Conservation (phyloP, 495 filamentous ascomycete genomes). For the Annulohypoxylon stygium region DNA sequence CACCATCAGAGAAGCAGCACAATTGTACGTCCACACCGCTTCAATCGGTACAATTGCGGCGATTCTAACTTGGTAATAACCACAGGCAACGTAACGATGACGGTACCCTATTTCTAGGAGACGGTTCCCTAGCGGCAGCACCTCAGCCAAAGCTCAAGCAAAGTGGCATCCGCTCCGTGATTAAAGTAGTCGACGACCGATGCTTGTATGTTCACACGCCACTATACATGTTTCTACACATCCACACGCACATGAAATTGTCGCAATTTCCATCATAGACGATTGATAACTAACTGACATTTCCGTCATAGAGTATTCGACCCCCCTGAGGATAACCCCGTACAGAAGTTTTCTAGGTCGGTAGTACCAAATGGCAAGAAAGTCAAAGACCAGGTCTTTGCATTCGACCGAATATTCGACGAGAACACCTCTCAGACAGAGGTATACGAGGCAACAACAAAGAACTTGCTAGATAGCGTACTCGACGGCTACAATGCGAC, state of each 20-base stretch:
- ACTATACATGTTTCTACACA: neutral
- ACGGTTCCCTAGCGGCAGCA: slow-evolving; percentile 88
- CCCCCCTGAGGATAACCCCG: slow-evolving; percentile 94
- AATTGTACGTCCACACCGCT: slow-evolving; percentile 64
- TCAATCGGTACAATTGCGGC: neutral
- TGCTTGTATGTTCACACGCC: slow-evolving; percentile 81
- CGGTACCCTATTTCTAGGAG: slow-evolving; percentile 90
- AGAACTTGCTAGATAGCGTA: slow-evolving; percentile 89
- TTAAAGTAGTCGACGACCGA: slow-evolving; percentile 96
- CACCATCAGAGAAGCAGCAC: slow-evolving; percentile 80
- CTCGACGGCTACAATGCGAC: slow-evolving; percentile 99
- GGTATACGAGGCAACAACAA: slow-evolving; percentile 95
- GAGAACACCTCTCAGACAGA: slow-evolving; percentile 93
- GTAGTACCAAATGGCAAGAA: slow-evolving; percentile 89
- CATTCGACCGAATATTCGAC: slow-evolving; percentile 97
- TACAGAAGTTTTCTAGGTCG: slow-evolving; percentile 89
- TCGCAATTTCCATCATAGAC: neutral
- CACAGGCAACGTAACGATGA: slow-evolving; percentile 82
- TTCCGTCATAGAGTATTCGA: slow-evolving; percentile 84
- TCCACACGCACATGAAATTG: neutral
- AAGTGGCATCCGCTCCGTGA: slow-evolving; percentile 88
- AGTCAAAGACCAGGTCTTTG: slow-evolving; percentile 98
- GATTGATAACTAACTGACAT: slow-evolving; percentile 25
- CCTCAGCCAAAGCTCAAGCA: slow-evolving; percentile 86
- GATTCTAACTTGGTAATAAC: slow-evolving; percentile 34